These are phyloP conservation scores for Hypomyces perniciosus DNA, from an alignment of 2,329 filamentous ascomycete species.

Conservation along the genomic window DNA sequence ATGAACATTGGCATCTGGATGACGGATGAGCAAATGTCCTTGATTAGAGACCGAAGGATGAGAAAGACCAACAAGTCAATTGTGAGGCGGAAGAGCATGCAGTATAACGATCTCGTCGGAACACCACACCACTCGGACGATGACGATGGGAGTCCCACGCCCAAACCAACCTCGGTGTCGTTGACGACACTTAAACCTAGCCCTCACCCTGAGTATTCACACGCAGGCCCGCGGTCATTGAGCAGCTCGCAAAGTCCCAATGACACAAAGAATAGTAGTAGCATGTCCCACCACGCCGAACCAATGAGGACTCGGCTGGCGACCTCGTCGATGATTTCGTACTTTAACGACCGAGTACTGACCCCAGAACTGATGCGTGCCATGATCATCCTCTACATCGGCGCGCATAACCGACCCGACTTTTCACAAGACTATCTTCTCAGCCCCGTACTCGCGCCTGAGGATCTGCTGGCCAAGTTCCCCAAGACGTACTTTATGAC, in stretches of 20 bases:
- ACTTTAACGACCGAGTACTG: constrained; percentile 92
- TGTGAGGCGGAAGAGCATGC: constrained; percentile 76
- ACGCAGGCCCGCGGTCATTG: constrained; percentile 35
- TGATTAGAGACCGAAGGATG: constrained; percentile 78
- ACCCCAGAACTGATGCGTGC: constrained; percentile 98
- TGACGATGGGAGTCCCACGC: constrained; percentile 47
- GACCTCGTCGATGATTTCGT: constrained; percentile 95
- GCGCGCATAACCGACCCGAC: constrained; percentile 86
- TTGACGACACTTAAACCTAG: constrained; percentile 27
- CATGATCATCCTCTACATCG: constrained; percentile 98
- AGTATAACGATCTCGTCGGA: constrained; percentile 78
- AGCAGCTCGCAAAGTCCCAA: constrained; percentile 16
- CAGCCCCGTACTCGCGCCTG: constrained; percentile 83
- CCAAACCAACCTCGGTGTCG: constrained; percentile 24
- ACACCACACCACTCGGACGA: constrained; percentile 79
- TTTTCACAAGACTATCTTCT: constrained; percentile 88
- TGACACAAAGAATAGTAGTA: constrained; percentile 19
- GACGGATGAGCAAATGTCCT: constrained; percentile 93
- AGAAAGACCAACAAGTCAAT: constrained; percentile 74
- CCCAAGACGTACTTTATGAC: constrained; percentile 93
- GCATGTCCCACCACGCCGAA: constrained; percentile 46
- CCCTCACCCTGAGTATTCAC: constrained; percentile 42
- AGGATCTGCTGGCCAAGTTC: constrained; percentile 75
- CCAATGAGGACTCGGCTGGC: constrained; percentile 78
- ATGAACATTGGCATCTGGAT: constrained; percentile 99